Percentiles rank a stretch among this genome's conserved stretches.
Conservation (phyloP, 129 eudicot genomes). For the Silybum marianum region DNA sequence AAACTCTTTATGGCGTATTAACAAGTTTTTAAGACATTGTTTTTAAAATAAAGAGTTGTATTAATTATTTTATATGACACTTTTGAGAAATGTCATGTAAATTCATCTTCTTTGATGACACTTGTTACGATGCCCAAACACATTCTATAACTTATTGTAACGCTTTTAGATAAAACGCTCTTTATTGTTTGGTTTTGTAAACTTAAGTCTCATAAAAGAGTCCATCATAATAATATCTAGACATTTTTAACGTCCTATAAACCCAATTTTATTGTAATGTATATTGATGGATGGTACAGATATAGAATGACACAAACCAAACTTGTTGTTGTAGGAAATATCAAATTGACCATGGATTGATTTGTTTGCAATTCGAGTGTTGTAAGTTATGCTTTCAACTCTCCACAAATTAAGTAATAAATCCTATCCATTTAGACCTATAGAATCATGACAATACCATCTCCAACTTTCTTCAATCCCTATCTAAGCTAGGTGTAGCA, state of each 20-base stretch:
- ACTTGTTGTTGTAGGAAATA: conserved; percentile 21
- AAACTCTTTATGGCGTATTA: background rate
- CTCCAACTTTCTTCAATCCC: conserved; percentile 30
- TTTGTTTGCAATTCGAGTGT: conserved; percentile 25
- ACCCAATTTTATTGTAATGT: background rate
- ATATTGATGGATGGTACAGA: background rate
- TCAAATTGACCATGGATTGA: conserved; percentile 16
- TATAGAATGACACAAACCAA: conserved; percentile 21
- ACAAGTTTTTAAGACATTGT: background rate
- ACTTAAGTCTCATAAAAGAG: background rate
- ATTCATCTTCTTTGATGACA: background rate
- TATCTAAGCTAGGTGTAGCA: conserved; percentile 11
- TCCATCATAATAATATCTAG: background rate
- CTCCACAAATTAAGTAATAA: conserved; percentile 29
- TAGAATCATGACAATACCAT: conserved; percentile 29
- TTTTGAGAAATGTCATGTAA: background rate
- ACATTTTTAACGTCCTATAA: background rate
- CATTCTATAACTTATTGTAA: background rate
- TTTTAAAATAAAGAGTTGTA: background rate
- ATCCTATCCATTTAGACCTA: conserved; percentile 19
- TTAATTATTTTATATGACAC: background rate
- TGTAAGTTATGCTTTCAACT: conserved; percentile 4
- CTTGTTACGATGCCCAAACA: background rate
- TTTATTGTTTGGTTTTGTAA: background rate
- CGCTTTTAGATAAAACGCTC: background rate